Evolutionary conservation across 495 filamentous ascomycete genomes (phyloP).

Genomic region (Ramalina intermedia): DNA sequence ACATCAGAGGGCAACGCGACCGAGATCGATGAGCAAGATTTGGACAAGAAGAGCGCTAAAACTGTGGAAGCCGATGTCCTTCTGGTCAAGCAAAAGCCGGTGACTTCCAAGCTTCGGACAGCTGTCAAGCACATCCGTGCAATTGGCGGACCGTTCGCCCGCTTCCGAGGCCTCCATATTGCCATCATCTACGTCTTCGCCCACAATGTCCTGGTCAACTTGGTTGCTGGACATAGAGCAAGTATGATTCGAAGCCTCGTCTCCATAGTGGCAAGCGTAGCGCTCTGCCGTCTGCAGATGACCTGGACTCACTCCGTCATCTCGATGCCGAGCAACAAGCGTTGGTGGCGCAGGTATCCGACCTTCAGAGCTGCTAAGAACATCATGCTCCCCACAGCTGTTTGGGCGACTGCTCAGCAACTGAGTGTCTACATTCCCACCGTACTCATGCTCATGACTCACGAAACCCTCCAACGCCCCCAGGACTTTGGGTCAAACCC

Average conservation of each 20-base stretch:
- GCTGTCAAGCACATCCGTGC: slow-evolving; percentile 43
- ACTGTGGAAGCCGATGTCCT: slow-evolving; percentile 22
- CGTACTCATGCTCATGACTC: slow-evolving; percentile 1
- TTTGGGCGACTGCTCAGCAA: slow-evolving; percentile 15
- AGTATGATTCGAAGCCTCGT: slow-evolving; percentile 18
- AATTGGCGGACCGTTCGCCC: slow-evolving; percentile 37
- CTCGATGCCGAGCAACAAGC: slow-evolving; percentile 25
- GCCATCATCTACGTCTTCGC: slow-evolving; percentile 15
- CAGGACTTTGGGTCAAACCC: slow-evolving; percentile 18
- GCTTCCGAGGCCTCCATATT: slow-evolving; percentile 41
- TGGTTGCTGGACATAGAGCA: slow-evolving; percentile 23
- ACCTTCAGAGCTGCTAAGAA: slow-evolving; percentile 21
- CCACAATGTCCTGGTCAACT: slow-evolving; percentile 16
- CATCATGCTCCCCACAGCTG: slow-evolving; percentile 27
- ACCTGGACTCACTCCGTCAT: slow-evolving; percentile 36
- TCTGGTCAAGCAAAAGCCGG: slow-evolving; percentile 31
- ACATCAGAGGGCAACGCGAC: slow-evolving; percentile 16
- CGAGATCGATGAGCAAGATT: slow-evolving; percentile 16
- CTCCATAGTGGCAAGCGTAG: slow-evolving; percentile 30
- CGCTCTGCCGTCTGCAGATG: slow-evolving; percentile 46
- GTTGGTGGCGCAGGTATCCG: slow-evolving; percentile 20
- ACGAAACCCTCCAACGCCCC: slow-evolving; percentile 1
- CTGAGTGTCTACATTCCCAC: slow-evolving; percentile 13
- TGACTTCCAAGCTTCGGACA: slow-evolving; percentile 43
- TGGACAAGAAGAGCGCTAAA: slow-evolving; percentile 4